Evolutionary conservation across 257 asterid species (phyloP).

Genomic region (Plantago elongata): DNA sequence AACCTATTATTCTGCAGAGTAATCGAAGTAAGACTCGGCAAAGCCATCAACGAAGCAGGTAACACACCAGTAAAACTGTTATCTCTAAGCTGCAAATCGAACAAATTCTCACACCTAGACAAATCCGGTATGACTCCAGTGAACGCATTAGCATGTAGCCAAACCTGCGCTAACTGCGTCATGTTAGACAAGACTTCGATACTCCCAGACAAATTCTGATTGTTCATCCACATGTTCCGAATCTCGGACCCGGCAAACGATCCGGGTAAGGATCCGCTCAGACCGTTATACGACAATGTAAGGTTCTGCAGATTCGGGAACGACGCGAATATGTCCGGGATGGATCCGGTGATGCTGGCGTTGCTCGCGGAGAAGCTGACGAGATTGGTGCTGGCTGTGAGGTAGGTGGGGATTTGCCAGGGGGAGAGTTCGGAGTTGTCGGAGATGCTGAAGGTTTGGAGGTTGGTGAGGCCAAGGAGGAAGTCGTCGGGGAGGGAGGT

Average conservation of each 20-base stretch:
- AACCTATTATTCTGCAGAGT: conserved; percentile 64
- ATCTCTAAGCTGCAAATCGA: conserved; percentile 82
- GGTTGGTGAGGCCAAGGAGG: conserved; percentile 46
- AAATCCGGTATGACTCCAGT: conserved; percentile 81
- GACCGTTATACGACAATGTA: conserved; percentile 66
- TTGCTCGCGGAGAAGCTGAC: conserved; percentile 48
- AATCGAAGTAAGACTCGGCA: conserved; percentile 50
- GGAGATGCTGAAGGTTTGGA: conserved; percentile 44
- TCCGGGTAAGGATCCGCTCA: conserved; percentile 63
- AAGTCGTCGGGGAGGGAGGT: conserved; percentile 40
- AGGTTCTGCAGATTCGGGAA: conserved; percentile 55
- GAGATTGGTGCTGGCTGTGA: conserved; percentile 48
- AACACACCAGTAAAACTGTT: conserved; percentile 68
- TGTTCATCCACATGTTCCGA: conserved; percentile 69
- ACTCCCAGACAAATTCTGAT: conserved; percentile 74
- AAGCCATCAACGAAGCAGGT: conserved; percentile 44
- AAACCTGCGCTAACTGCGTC: conserved; percentile 62
- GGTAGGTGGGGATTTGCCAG: conserved; percentile 64
- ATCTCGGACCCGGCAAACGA: conserved; percentile 65
- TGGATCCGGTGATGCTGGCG: conserved; percentile 45
- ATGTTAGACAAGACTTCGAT: conserved; percentile 59
- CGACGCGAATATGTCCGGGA: conserved; percentile 63
- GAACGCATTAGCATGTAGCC: conserved; percentile 73
- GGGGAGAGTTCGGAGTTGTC: conserved; percentile 37
- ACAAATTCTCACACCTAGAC: conserved; percentile 52